Evolutionary conservation across 352 stramenopile genomes (phyloP).

Genomic region (Pythium brassicae): DNA sequence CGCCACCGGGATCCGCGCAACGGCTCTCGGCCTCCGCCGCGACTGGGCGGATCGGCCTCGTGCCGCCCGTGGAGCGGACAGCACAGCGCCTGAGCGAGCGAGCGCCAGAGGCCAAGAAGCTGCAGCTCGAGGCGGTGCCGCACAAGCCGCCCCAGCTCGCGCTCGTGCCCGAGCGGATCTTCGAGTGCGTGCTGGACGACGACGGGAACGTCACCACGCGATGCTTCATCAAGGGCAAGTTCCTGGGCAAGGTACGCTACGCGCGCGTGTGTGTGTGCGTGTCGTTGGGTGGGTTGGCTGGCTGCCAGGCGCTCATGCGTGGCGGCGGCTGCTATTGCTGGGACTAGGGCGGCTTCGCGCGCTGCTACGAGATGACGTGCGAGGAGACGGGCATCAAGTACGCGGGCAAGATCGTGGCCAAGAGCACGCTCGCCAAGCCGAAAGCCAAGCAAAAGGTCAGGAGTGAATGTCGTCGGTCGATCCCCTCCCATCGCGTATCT

Average conservation of each 20-base stretch:
- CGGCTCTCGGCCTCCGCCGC: conserved; percentile 1
- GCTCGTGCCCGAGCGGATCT: conserved; percentile 53
- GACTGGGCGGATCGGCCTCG: conserved; percentile 7
- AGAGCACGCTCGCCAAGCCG: conserved; percentile 95
- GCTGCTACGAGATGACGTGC: conserved; percentile 95
- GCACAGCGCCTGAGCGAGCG: not conserved
- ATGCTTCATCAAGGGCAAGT: conserved; percentile 89
- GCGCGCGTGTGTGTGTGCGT: no score
- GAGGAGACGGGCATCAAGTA: conserved; percentile 92
- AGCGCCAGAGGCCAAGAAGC: conserved; percentile 2
- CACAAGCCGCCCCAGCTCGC: conserved; percentile 5
- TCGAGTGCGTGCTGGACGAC: conserved; percentile 55
- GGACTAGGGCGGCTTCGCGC: conserved; percentile 93
- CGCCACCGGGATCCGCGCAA: not conserved
- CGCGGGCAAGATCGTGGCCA: conserved; percentile 98
- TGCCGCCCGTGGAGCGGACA: conserved; percentile 6
- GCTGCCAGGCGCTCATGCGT: no score
- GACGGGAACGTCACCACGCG: conserved; percentile 52
- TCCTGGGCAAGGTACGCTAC: conserved; percentile 92
- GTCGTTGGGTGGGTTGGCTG: not conserved
- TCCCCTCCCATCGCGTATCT: not conserved
- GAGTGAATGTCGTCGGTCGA: not conserved
- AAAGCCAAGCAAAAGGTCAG: conserved; percentile 95
- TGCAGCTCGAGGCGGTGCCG: no score
- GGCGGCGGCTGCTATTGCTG: not conserved